Base-by-base conservation (phyloP, 305 asterid genomes). In the Rubia balearica region DNA sequence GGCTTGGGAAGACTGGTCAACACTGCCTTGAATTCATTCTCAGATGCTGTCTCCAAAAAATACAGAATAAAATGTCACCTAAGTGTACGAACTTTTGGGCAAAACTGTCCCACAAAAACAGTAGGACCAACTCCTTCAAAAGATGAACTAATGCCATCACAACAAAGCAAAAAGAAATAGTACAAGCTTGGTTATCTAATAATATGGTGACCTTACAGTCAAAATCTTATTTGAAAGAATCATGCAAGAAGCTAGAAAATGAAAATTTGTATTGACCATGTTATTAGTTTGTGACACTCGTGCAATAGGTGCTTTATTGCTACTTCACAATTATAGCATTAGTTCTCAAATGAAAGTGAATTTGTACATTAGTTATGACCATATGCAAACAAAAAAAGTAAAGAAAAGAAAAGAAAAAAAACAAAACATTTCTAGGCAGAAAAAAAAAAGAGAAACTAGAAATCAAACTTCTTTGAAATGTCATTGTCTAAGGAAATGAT, bases 1-100 rank as follows among this genome's bases (percentile, higher is more conserved):
- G 96, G 96, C 86, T 89, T 91, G 45, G 96, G 98, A 66, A 91
- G 96, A 68, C 86, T 71, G 68, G 96, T 89, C 73, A 91, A 80
- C 53, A 86, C 90, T 78, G 86, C 93, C 76, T 88, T 88, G 90
- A 91, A 89, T 64, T 89, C 83, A 77, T 89, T 85, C 79, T 85
- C 94, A 73, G 98, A 80, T 56, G 94, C 98, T 91, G 90, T 27
- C 83, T 53, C 61, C 76, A 76, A 71, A 2, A 67, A 22, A 60
- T 73, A 74, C 69, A 77, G 8, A 64, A 59, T 24, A 71, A 45
- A 76, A 11, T 21, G 60, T 61, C 55, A 65, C 61, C 70, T 64
- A 48, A 42, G n/a, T 19, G 68, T n/a, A 67, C 19, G 19, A 33
- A 66, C 3, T 73, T 55, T 67, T 61, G 12, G 45, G 11, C 30